These are phyloP conservation scores for Gastrolobium bilobum DNA, from an alignment of 306 rosid genomes.

Conservation along the genomic window DNA sequence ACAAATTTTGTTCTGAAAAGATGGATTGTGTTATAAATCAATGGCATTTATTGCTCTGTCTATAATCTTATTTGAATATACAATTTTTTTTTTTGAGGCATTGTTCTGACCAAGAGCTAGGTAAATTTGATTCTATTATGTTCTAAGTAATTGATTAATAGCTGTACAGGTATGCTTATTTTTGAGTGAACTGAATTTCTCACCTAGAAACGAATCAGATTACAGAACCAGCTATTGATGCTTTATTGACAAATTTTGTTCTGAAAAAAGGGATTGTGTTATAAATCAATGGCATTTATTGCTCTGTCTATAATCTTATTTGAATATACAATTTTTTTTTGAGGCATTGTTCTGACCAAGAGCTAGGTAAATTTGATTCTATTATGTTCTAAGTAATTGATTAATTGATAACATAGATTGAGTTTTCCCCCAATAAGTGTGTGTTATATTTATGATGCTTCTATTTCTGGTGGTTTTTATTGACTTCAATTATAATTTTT, in stretches of 20 bases:
- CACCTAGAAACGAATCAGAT: slow-evolving; percentile 9
- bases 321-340: not conserved
- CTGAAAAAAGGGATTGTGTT: not conserved
- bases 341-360: slow-evolving; percentile 13
- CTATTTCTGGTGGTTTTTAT: slow-evolving; percentile 23
- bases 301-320: slow-evolving; percentile 9
- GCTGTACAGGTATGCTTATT: slow-evolving; percentile 69
- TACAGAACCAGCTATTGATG: slow-evolving; percentile 2
- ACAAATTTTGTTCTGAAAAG: not conserved
- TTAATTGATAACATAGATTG: slow-evolving; percentile 31
- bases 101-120: slow-evolving; percentile 24
- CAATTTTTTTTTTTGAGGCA: not conserved
- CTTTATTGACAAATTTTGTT: not conserved
- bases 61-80: slow-evolving; percentile 11
- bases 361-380: slow-evolving; percentile 28
- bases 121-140: slow-evolving; percentile 19
- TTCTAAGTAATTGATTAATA: too few relatives aligned
- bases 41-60: not conserved
- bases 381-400: not conserved
- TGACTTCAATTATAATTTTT: slow-evolving; percentile 9
- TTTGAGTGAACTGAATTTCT: slow-evolving; percentile 35
- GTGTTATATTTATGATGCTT: not conserved
- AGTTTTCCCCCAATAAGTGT: not conserved
- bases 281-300: slow-evolving; percentile 21
- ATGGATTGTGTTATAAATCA: slow-evolving; percentile 19